Evolutionary conservation across 305 asterid genomes (phyloP), one percentile per base, ranked within the genome.

Genomic region (Rubia peregrina): DNA sequence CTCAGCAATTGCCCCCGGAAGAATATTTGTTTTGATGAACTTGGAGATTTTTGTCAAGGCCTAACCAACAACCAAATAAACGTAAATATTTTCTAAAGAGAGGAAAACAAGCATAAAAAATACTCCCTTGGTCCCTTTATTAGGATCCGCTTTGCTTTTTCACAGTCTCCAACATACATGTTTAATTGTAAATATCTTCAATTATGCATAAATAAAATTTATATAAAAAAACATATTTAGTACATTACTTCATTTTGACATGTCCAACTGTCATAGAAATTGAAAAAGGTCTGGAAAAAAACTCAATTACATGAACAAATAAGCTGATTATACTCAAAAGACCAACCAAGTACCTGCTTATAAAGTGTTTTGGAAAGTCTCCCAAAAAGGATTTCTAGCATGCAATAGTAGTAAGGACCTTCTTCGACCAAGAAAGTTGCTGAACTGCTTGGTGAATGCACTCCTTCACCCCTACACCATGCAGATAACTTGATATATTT

Each of bases 1-100:
- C 82, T 95, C 99, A 46, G 95, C 96, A 83, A 91, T 86, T 46
- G 99, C 99, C 80, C 99, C 99, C 72, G 97, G 98, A 83, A 95
- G 97, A 83, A 95, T 90, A 87, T 89, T 95, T 74, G 94, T 77
- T 6, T 82, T 84, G 81, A 90, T 97, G 79, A 95, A 95, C 83
- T 87, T 95, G 80, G 96, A 86, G 77, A 92, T 85, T 78, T 90
- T 95, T 76, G 82, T 88, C 70, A 95, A 88, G 76, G 98, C 99
- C 99, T 95, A 81, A 72, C 64, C 61, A 83, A 71, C 30, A 40
- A 68, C 13, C 6, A 38, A n/a, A 53, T 6, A 67, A 76, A 71
- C 57, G 61, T 71, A 57, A 61, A 80, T 79, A 75, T 69, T 77
- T 67, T 79, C 61, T 63, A 24, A n/a, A 61, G 30, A 55, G 49